Conservation (phyloP, 2,329 filamentous ascomycete genomes). For the Colletotrichum costaricense region DNA sequence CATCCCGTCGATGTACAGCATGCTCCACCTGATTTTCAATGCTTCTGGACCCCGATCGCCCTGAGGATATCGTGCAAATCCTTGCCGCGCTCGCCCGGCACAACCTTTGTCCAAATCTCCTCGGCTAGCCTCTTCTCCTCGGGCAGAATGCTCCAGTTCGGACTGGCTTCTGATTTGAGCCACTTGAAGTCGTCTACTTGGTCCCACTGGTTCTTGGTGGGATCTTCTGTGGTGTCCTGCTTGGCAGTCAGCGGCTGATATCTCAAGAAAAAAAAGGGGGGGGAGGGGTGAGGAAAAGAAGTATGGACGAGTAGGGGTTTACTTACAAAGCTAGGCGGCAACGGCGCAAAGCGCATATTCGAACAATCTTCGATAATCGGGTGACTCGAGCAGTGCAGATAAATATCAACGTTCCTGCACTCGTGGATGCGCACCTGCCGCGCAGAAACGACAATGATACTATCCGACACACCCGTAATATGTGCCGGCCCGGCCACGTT, state of each 20-base stretch:
- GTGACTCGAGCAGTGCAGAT: conserved; percentile 82
- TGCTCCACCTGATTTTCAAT: neutral
- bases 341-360: conserved; percentile 80
- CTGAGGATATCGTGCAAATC: conserved; percentile 75
- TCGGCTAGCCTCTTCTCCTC: conserved; percentile 69
- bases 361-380: conserved; percentile 95
- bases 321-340: conserved; percentile 78
- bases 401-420: conserved; percentile 83
- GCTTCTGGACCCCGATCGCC: conserved; percentile 55
- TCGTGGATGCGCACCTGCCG: conserved; percentile 96
- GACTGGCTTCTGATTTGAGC: conserved; percentile 87
- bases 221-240: conserved; percentile 42
- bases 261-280: too few species aligned
- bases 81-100: conserved; percentile 71
- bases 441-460: conserved; percentile 81
- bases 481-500: conserved; percentile 84
- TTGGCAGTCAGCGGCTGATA: conserved; percentile 31
- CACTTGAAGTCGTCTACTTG: conserved; percentile 98
- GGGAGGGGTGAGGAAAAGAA: too few species aligned
- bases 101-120: conserved; percentile 75
- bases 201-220: conserved; percentile 78
- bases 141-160: conserved; percentile 83
- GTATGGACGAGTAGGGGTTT: too few species aligned
- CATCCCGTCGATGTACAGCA: neutral
- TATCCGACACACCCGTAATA: conserved; percentile 79